Evolutionary conservation across 352 stramenopile species (phyloP), one percentile per base, ranked within the genome.

Genomic region (Plasmopara halstedii): DNA sequence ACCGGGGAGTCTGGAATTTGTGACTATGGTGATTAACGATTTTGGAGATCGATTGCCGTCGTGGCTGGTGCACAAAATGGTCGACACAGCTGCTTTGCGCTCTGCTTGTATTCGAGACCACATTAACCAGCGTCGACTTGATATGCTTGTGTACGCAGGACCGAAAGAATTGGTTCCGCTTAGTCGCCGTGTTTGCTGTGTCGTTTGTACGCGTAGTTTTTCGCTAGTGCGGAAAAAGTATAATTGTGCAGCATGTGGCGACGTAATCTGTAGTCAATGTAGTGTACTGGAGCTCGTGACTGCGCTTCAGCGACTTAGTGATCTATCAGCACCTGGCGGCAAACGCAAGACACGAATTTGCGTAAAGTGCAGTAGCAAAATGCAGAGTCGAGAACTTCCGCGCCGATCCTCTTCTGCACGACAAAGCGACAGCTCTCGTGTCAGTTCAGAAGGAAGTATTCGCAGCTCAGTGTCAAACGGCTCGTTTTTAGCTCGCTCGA

Each of bases 181-280:
- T 17, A 80, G 53, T 34, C 70, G 62, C 27, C 77, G 80, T n/a
- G 64, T 87, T 19, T 88, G 73, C 52, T 91, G 80, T 48, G 58
- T 84, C 8, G 70, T 91, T 7, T 91, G 80, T 48, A 91, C 80
- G 2, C 78, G 80, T 20, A 86, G 76, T 49, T 91, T 91, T 48
- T 89, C 80, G 17, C 67, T 91, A 18, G 74, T 91, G 33, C 67
- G 80, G 18, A 91, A 91, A 53, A 91, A 91, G 48, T 87, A 91
- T 59, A 88, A 87, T 42, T 91, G 80, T 46, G 73, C 66, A 11
- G 80, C 64, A 21, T 91, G 80, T 41, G 80, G 80, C 35, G 80
- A 91, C 25, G 80, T 91, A 27, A 83, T 91, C 33, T 91, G 80
- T 53, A 84, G 66, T 41, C 74, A 86, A 48, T 91, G 80, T 41